phyloP scores from a whole-genome alignment of 345 rosid genomes.

The Syzygium aromaticum region DNA sequence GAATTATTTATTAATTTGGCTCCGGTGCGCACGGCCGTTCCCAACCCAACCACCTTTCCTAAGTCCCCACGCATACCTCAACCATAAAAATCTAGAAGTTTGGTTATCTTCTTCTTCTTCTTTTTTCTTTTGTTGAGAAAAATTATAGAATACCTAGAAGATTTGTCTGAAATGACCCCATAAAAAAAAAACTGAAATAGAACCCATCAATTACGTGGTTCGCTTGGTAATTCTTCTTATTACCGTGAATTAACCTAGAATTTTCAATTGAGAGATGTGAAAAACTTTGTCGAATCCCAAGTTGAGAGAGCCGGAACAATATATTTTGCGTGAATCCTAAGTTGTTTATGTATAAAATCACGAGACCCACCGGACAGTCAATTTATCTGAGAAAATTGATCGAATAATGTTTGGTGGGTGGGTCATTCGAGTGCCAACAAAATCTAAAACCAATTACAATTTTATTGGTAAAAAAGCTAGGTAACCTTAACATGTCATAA shows the following conservation, averaged over 20 bases:
- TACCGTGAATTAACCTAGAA: neutral
- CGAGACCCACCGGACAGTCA: neutral
- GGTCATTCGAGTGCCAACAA: neutral
- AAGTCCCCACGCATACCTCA: neutral
- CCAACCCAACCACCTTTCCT: neutral
- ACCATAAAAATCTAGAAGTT: neutral
- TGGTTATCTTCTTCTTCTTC: neutral
- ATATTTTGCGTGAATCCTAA: neutral
- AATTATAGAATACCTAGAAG: neutral
- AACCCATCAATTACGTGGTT: neutral
- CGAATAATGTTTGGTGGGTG: neutral
- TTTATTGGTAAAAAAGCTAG: neutral
- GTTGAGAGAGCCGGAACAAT: neutral
- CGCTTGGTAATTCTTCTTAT: neutral
- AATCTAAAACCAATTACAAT: neutral
- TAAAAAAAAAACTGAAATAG: neutral
- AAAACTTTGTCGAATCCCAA: neutral
- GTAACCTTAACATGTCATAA: neutral
- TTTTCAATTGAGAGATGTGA: neutral
- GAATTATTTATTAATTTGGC: neutral
- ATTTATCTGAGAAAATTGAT: neutral
- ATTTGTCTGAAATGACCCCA: neutral
- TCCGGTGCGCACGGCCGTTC: neutral
- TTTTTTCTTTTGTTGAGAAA: neutral
- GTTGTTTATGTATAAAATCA: neutral